Evolutionary conservation across 208 protist genomes (phyloP).

Genomic region (Leishmania braziliensis): DNA sequence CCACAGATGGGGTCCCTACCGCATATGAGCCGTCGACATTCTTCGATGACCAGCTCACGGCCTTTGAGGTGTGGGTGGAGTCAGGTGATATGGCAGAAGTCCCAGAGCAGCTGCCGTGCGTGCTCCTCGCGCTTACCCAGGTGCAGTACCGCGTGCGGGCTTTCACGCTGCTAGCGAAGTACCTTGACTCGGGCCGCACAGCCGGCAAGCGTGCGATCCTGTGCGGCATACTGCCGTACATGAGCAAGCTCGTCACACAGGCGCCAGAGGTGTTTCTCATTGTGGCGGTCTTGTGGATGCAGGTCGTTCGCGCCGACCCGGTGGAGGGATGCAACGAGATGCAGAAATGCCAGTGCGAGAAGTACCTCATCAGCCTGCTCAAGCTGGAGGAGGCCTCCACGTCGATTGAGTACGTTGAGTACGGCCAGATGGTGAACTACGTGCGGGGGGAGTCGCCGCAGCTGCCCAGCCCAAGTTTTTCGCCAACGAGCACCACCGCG

Average conservation of each 20-base stretch:
- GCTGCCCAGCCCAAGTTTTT: neutral
- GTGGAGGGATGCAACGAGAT: slow-evolving; percentile 62
- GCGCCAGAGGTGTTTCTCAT: slow-evolving; percentile 79
- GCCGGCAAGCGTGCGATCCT: slow-evolving; percentile 95
- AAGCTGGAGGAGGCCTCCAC: slow-evolving; percentile 86
- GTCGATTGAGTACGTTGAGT: slow-evolving; percentile 81
- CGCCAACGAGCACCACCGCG: neutral
- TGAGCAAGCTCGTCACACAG: slow-evolving; percentile 95
- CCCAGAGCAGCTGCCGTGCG: slow-evolving; percentile 97
- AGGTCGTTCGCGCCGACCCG: slow-evolving; percentile 71
- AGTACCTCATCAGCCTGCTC: slow-evolving; percentile 74
- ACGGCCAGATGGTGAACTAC: slow-evolving; percentile 46
- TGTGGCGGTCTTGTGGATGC: slow-evolving; percentile 86
- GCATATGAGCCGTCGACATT: slow-evolving; percentile 92
- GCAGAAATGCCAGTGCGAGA: slow-evolving; percentile 55
- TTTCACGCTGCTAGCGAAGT: slow-evolving; percentile 94
- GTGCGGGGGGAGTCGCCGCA: slow-evolving; percentile 9
- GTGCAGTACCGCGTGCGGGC: slow-evolving; percentile 94
- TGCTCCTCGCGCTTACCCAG: slow-evolving; percentile 95
- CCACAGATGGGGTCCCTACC: slow-evolving; percentile 15
- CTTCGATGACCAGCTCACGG: slow-evolving; percentile 97
- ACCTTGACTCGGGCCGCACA: slow-evolving; percentile 96
- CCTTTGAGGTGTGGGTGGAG: slow-evolving; percentile 99
- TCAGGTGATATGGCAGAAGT: slow-evolving; percentile 86
- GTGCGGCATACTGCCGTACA: slow-evolving; percentile 98